Conservation (phyloP, 1,139 yeast genomes). For the Geotrichum klebahnii region DNA sequence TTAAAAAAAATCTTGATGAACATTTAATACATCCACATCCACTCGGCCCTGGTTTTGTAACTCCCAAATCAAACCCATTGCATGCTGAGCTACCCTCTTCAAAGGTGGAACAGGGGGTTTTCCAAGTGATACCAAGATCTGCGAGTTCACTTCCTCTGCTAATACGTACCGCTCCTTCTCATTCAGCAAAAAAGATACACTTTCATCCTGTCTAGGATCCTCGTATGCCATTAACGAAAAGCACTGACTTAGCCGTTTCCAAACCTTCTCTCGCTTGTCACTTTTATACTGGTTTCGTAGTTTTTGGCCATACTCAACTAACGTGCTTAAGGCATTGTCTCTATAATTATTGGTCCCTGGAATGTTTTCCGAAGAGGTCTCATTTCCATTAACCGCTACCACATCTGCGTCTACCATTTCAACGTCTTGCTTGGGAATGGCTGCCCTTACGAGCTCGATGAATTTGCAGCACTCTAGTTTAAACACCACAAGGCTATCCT, state of each 20-base stretch:
- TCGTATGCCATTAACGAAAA: constrained; percentile 53
- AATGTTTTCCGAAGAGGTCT: too few relatives aligned
- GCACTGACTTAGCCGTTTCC: constrained; percentile 41
- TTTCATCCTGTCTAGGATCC: constrained; percentile 42
- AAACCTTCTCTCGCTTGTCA: constrained; percentile 34
- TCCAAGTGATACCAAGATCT: constrained; percentile 46
- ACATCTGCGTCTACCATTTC: constrained; percentile 7
- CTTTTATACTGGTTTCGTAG: constrained; percentile 43
- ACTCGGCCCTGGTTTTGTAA: constrained; percentile 34
- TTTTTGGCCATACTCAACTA: constrained; percentile 48
- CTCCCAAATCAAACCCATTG: constrained; percentile 37
- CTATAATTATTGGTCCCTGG: constrained; percentile 16
- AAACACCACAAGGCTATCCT: constrained; percentile 47
- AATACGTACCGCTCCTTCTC: constrained; percentile 40
- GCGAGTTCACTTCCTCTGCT: constrained; percentile 45
- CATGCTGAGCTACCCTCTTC: constrained; percentile 40
- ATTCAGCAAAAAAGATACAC: constrained; percentile 41
- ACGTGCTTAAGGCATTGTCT: constrained; percentile 36
- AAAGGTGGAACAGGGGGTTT: constrained; percentile 40
- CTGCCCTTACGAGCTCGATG: constrained; percentile 42
- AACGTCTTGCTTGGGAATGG: constrained; percentile 13
- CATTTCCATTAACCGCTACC: constrained; percentile 2
- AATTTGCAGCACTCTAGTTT: constrained; percentile 52
- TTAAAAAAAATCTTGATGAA: constrained; percentile 39
- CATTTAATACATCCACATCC: constrained; percentile 39